Evolutionary conservation across 331 rosid species (phyloP), one percentile per base, ranked within the genome.

Genomic region (Quercus lobata): DNA sequence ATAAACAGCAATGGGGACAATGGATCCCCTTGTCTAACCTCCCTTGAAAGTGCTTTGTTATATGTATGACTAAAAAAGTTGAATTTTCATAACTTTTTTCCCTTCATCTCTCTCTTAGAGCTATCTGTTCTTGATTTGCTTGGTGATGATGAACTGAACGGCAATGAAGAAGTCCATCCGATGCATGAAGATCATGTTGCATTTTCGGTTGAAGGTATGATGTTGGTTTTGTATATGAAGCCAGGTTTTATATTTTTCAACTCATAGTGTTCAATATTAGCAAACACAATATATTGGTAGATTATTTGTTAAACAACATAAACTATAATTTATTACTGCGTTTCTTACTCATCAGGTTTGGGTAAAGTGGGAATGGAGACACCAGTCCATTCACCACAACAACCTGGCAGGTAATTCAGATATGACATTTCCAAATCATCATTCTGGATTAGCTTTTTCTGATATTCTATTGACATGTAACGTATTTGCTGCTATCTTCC

Each of bases 121-220:
- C 80, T 85, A 71, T 92, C 93, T 79, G 84, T 95, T 69, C 81
- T 93, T 56, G 96, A 93, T 91, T 87, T 92, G 87, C 77, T 95
- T 60, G 82, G 82, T 55, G 93, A 84, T 83, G 97, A 95, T 80
- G 94, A 82, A 75, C 80, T 73, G 71, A 85, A 84, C 71, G 83
- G 76, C 58, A 55, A 81, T 9, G 24, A 22, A 75, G 84, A 84
- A 81, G 83, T 78, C 81, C 76, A 80, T 78, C 90, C 88, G 1
- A 84, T 83, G 65, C 84, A 80, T 25, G 99, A 95, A 91, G 92
- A 85, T 78, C 99, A 95, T 80, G 97, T 91, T 84, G 90, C 99
- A 78, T 90, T 95, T 88, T 95, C 97, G 76, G 91, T 92, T 71
- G 91, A 91, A 79, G 99, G 97, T 95, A 83, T 76, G 27, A 53